Evolutionary conservation across 208 protist species (phyloP).

Genomic region (Leishmania gerbilli): DNA sequence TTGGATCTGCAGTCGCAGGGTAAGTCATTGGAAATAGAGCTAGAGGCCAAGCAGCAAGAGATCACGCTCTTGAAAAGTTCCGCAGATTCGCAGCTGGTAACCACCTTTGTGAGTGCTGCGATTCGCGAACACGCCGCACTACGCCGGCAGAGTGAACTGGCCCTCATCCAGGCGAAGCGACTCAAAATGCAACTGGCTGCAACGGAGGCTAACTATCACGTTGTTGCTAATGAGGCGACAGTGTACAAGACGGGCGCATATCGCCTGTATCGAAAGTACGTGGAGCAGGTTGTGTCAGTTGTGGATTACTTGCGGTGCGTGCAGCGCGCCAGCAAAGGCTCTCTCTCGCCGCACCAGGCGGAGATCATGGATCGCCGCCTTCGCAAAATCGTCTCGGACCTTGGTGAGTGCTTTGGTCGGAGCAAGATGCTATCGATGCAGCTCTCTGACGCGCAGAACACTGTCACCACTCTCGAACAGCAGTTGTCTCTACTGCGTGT

Average conservation of each 20-base stretch:
- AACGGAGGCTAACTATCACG: constrained; percentile 85
- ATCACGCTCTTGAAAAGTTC: constrained; percentile 75
- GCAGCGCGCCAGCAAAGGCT: constrained; percentile 62
- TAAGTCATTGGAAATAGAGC: constrained; percentile 67
- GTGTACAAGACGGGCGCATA: constrained; percentile 85
- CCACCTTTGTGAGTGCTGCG: constrained; percentile 81
- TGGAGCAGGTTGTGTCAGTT: constrained; percentile 65
- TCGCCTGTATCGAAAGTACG: constrained; percentile 84
- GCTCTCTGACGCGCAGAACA: constrained; percentile 60
- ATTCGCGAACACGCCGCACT: constrained; percentile 83
- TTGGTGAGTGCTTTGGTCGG: constrained; percentile 34
- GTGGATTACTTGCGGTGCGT: constrained; percentile 80
- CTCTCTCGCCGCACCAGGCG: constrained; percentile 65
- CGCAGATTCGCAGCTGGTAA: constrained; percentile 59
- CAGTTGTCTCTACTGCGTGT: constrained; percentile 52
- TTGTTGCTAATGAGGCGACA: constrained; percentile 86
- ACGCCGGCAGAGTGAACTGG: constrained; percentile 78
- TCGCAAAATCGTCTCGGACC: constrained; percentile 43
- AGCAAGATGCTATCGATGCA: constrained; percentile 52
- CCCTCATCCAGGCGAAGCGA: constrained; percentile 72
- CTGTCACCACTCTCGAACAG: constrained; percentile 57
- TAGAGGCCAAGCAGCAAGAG: constrained; percentile 68
- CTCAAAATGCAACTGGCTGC: constrained; percentile 76
- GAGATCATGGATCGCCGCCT: constrained; percentile 76
- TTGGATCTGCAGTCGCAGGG: constrained; percentile 73